phyloP scores from a whole-genome alignment of 2,329 filamentous ascomycete genomes.

The Drechslera avenae region DNA sequence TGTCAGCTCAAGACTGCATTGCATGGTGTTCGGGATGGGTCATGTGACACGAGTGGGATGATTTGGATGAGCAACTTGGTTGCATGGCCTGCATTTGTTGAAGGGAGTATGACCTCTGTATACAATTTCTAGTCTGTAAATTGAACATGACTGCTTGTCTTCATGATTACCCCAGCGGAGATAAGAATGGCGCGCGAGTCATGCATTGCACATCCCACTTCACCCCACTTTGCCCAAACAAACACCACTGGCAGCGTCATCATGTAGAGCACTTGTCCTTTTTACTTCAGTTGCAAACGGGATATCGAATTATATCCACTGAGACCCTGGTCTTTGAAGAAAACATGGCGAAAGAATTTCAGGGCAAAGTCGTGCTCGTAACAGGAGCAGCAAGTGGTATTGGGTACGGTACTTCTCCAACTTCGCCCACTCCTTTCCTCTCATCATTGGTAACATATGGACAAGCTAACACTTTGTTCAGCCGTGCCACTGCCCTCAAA shows the following conservation, averaged over 20 bases:
- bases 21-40: neutral
- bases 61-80: neutral
- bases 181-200: constrained; percentile 24
- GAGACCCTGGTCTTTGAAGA: neutral
- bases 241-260: constrained; percentile 19
- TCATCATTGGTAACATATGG: neutral
- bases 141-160: neutral
- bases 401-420: constrained; percentile 38
- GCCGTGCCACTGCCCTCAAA: constrained; percentile 54
- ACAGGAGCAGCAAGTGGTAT: constrained; percentile 53
- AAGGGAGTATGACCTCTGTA: neutral
- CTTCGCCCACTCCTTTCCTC: neutral
- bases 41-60: neutral
- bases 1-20: constrained; percentile 6
- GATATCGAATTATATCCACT: no score
- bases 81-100: neutral
- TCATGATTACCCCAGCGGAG: neutral
- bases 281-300: no score
- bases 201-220: constrained; percentile 40
- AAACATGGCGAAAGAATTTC: constrained; percentile 36
- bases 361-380: constrained; percentile 37
- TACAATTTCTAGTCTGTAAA: neutral
- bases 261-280: constrained; percentile 1
- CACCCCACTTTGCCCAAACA: constrained; percentile 40
- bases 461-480: constrained; percentile 14